phyloP scores from a whole-genome alignment of 306 rosid genomes.

The Ormosia semicastrata region DNA sequence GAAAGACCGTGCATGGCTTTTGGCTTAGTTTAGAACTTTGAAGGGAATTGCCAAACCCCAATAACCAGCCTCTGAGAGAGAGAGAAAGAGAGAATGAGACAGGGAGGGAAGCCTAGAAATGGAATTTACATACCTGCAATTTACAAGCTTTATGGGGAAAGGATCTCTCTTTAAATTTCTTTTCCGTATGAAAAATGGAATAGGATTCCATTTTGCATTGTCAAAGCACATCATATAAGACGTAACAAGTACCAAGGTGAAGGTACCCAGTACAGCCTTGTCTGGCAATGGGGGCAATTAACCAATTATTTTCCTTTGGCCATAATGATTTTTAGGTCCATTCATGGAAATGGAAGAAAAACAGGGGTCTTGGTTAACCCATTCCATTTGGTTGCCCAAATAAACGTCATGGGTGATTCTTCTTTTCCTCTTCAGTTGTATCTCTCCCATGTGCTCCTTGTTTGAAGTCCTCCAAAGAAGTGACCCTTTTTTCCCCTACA shows the following conservation, averaged over 20 bases:
- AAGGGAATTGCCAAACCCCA: not conserved
- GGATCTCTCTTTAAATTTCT: too few species aligned
- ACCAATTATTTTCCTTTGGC: not conserved
- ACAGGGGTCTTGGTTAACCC: not conserved
- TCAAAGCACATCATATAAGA: not conserved
- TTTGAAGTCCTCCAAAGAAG: slow-evolving; percentile 10
- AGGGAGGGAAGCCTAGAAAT: not conserved
- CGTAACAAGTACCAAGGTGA: slow-evolving; percentile 18
- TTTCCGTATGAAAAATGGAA: too few species aligned
- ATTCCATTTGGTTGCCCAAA: not conserved
- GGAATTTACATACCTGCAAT: not conserved
- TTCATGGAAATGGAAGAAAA: slow-evolving; percentile 21
- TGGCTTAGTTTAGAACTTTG: not conserved
- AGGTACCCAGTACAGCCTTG: slow-evolving; percentile 19
- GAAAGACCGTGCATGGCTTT: too few species aligned
- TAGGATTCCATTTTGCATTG: not conserved
- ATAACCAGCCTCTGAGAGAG: not conserved
- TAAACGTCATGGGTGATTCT: slow-evolving; percentile 21
- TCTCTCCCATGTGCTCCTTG: slow-evolving; percentile 14
- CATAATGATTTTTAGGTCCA: slow-evolving; percentile 14
- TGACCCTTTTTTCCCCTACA: not conserved
- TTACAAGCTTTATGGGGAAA: not conserved
- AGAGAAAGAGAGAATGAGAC: not conserved
- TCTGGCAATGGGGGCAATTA: not conserved
- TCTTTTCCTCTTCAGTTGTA: not conserved